phyloP scores from a whole-genome alignment of 176 grass and related monocot species.

The Triticum monococcum region DNA sequence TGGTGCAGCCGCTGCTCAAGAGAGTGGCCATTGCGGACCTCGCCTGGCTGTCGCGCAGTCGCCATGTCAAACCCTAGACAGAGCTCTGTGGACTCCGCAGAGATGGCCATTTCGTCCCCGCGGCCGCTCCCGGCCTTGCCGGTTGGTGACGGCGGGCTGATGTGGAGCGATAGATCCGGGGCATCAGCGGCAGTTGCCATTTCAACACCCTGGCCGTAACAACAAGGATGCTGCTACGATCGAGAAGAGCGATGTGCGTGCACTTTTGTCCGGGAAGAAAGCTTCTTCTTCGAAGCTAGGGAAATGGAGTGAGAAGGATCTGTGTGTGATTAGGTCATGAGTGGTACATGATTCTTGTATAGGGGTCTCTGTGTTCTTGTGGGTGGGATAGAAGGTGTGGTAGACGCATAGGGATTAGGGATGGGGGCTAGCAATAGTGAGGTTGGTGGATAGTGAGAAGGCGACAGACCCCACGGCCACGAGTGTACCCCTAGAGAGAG shows the following conservation, averaged over 20 bases:
- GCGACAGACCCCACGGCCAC: neutral
- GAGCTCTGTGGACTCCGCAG: conserved; percentile 45
- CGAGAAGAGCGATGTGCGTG: neutral
- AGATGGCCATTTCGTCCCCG: conserved; percentile 40
- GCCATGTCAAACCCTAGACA: conserved; percentile 45
- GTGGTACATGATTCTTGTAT: conserved; percentile 68
- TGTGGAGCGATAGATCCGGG: conserved; percentile 79
- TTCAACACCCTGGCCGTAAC: neutral
- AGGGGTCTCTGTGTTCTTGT: conserved; percentile 38
- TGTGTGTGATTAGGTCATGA: conserved; percentile 83
- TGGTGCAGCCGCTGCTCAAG: conserved; percentile 40
- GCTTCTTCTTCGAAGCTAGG: conserved; percentile 26
- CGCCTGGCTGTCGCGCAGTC: neutral
- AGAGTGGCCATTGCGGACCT: neutral
- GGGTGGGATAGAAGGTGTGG: neutral
- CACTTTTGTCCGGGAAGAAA: neutral
- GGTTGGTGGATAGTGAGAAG: conserved; percentile 38
- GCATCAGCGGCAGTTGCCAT: conserved; percentile 28
- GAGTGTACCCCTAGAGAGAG: neutral
- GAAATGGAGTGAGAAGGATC: conserved; percentile 36
- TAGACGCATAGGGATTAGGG: conserved; percentile 32
- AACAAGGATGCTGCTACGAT: neutral
- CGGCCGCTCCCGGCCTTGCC: conserved; percentile 15
- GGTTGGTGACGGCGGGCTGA: conserved; percentile 52
- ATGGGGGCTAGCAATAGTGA: conserved; percentile 29